Evolutionary conservation across 202 grass and related monocot genomes (phyloP).

Genomic region (Cymbopogon flexuosus): DNA sequence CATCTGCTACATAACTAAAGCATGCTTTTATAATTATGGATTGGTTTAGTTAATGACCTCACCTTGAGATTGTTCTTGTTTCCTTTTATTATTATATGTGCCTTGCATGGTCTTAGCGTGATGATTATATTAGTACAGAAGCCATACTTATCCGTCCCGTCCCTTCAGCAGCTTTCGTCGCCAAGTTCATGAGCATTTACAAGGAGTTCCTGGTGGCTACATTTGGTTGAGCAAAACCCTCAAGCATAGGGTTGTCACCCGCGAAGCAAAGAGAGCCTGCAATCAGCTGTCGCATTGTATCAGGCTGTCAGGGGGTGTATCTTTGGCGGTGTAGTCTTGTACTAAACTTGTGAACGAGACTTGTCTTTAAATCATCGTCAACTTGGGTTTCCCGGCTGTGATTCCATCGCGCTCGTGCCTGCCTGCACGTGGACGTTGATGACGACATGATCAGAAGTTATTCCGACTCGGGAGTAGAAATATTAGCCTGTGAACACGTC

Average conservation of each 20-base stretch:
- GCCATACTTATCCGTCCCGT: not conserved
- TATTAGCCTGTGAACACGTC: no score
- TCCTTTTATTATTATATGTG: not conserved
- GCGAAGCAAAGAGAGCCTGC: not conserved
- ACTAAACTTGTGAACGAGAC: not conserved
- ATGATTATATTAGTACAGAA: not conserved
- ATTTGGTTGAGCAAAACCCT: conserved; percentile 58
- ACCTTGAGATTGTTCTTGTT: not conserved
- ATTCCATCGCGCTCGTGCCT: not conserved
- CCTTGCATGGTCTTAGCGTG: no score
- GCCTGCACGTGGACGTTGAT: not conserved
- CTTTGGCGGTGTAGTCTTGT: conserved; percentile 18
- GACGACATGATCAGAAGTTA: not conserved
- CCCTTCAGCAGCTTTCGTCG: conserved; percentile 72
- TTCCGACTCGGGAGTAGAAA: no score
- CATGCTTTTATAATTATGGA: not conserved
- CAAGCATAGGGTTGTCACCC: not conserved
- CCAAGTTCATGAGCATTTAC: conserved; percentile 99
- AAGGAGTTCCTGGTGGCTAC: conserved; percentile 85
- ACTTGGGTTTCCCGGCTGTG: not conserved
- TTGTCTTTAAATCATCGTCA: not conserved
- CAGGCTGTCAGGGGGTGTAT: not conserved
- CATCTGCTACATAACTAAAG: not conserved
- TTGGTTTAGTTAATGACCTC: not conserved
- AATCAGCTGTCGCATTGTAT: not conserved